These are phyloP conservation scores for Taphrina pruni DNA, from an alignment of 1,139 yeast genomes.

Conservation along the genomic window DNA sequence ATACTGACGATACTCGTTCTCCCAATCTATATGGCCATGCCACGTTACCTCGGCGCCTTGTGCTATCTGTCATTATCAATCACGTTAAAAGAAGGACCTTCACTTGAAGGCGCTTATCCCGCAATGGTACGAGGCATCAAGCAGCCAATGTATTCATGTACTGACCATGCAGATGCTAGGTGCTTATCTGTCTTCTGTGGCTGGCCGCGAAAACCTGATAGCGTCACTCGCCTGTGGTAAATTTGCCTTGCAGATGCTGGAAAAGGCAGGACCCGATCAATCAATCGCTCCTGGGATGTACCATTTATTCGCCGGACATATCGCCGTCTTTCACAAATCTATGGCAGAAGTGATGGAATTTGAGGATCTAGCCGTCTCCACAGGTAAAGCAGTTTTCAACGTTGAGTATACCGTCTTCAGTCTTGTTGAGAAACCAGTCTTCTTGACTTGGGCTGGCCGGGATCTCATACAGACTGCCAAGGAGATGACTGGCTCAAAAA, in stretches of 20 bases:
- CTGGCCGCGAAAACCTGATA: slow-evolving; percentile 11
- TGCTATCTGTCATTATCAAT: slow-evolving; percentile 20
- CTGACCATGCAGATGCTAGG: slow-evolving; percentile 19
- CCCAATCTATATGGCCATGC: slow-evolving; percentile 27
- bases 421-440: slow-evolving; percentile 21
- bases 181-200: slow-evolving; percentile 14
- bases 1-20: slow-evolving; percentile 22
- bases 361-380: slow-evolving; percentile 17
- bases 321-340: slow-evolving; percentile 24
- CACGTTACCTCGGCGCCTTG: neutral
- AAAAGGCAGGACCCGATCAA: neutral
- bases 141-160: neutral
- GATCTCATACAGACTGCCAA: slow-evolving; percentile 11
- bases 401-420: slow-evolving; percentile 23
- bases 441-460: slow-evolving; percentile 15
- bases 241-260: slow-evolving; percentile 8
- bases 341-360: slow-evolving; percentile 16
- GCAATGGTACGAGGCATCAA: slow-evolving; percentile 2
- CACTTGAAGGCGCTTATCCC: slow-evolving; percentile 26
- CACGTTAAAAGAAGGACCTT: slow-evolving; percentile 6
- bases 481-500: slow-evolving; percentile 6
- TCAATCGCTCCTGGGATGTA: slow-evolving; percentile 30
- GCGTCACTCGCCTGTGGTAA: slow-evolving; percentile 12
- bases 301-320: slow-evolving; percentile 25
- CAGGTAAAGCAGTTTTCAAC: slow-evolving; percentile 13